phyloP scores from a whole-genome alignment of 805 yeast genomes.

The Nematodospora valgi region DNA sequence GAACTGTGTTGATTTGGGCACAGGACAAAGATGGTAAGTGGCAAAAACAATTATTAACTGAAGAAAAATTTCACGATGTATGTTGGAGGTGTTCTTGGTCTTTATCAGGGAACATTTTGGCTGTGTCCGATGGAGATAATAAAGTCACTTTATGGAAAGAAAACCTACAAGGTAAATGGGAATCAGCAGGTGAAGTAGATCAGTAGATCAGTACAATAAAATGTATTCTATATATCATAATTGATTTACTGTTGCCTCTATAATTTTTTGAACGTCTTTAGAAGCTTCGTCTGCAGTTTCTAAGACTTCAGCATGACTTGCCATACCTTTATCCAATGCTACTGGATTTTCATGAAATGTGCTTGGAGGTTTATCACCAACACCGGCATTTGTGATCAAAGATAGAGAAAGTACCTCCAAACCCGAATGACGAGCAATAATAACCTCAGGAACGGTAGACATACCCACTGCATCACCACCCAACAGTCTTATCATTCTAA shows the following conservation, averaged over 20 bases:
- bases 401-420: constrained; percentile 80
- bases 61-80: constrained; percentile 90
- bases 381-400: constrained; percentile 81
- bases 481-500: constrained; percentile 59
- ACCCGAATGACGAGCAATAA: constrained; percentile 87
- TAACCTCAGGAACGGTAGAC: constrained; percentile 97
- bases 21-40: constrained; percentile 69
- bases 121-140: constrained; percentile 95
- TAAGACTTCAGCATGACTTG: constrained; percentile 89
- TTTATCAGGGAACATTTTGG: constrained; percentile 89
- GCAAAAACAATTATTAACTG: constrained; percentile 73
- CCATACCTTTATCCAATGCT: constrained; percentile 68
- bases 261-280: constrained; percentile 67
- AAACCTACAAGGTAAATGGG: constrained; percentile 90
- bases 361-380: constrained; percentile 64
- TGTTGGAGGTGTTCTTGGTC: constrained; percentile 99
- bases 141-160: constrained; percentile 97
- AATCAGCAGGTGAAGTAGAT: constrained; percentile 93
- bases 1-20: constrained; percentile 93
- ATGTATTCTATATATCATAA: constrained; percentile 13
- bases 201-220: constrained; percentile 41
- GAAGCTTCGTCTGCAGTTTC: constrained; percentile 81
- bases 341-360: constrained; percentile 54
- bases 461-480: constrained; percentile 97
- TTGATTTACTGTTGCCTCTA: constrained; percentile 57